Conservation (phyloP, 192 early-diverging fungal species). For the Coemansia sp. region DNA sequence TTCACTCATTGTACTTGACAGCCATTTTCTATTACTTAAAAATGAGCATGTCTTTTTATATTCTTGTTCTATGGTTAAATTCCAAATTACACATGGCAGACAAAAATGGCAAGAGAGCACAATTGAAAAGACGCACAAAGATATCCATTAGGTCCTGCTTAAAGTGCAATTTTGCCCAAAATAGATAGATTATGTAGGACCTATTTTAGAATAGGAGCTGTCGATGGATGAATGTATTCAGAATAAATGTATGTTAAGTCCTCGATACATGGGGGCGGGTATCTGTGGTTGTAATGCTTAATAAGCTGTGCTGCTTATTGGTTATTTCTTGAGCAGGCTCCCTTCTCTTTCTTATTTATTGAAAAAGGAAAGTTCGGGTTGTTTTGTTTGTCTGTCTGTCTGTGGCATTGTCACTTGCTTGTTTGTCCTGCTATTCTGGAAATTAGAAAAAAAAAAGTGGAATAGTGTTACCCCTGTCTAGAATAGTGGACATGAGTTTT, state of each 20-base stretch:
- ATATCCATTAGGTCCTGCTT: neutral
- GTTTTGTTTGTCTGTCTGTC: neutral
- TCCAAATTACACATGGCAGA: neutral
- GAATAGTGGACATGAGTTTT: too few species aligned
- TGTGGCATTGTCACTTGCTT: neutral
- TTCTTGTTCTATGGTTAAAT: neutral
- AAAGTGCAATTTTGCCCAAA: neutral
- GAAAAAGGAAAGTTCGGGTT: neutral
- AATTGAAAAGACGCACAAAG: neutral
- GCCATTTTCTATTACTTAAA: neutral
- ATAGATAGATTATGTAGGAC: too few species aligned
- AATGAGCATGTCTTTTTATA: neutral
- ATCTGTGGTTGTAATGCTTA: neutral
- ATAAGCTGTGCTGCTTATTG: neutral
- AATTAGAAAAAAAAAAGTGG: neutral
- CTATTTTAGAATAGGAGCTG: too few species aligned
- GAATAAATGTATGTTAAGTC: neutral
- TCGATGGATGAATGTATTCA: neutral
- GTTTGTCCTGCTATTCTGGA: neutral
- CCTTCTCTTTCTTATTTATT: neutral
- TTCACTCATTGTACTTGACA: neutral
- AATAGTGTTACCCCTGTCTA: neutral
- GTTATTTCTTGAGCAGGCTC: too few species aligned
- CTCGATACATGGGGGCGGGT: neutral
- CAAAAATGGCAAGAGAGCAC: neutral